Evolutionary conservation across 805 yeast genomes (phyloP).

Genomic region (Lipomyces orientalis): DNA sequence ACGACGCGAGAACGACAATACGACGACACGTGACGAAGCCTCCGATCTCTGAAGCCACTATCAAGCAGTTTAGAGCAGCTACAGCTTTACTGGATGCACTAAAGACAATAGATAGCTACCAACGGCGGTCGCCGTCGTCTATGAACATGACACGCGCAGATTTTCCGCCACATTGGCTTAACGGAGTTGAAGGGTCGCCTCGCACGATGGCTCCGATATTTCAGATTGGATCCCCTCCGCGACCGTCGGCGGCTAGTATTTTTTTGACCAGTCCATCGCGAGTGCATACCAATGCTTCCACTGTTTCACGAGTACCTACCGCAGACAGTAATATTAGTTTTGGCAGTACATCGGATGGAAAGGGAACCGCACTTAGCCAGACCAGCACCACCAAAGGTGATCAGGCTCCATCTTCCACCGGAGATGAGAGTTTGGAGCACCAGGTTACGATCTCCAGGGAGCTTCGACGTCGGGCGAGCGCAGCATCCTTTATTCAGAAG

Average conservation of each 20-base stretch:
- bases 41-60: conserved; percentile 23
- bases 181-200: conserved; percentile 35
- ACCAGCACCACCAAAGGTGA: background rate
- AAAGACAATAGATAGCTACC: conserved; percentile 29
- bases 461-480: conserved; percentile 27
- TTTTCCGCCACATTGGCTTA: conserved; percentile 36
- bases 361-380: background rate
- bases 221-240: conserved; percentile 20
- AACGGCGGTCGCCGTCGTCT: conserved; percentile 16
- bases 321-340: conserved; percentile 10
- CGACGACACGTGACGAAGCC: conserved; percentile 17
- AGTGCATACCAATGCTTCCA: conserved; percentile 12
- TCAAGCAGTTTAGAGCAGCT: conserved; percentile 19
- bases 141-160: conserved; percentile 14
- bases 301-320: conserved; percentile 18
- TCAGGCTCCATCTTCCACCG: background rate
- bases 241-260: conserved; percentile 21
- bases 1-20: conserved; percentile 31
- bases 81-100: conserved; percentile 30
- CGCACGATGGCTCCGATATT: conserved; percentile 34
- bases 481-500: conserved; percentile 23
- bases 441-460: conserved; percentile 27
- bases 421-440: conserved; percentile 14
- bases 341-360: conserved; percentile 1
- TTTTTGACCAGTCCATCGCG: conserved; percentile 30